phyloP scores from a whole-genome alignment of 306 rosid species.

The Quercus engelmannii region DNA sequence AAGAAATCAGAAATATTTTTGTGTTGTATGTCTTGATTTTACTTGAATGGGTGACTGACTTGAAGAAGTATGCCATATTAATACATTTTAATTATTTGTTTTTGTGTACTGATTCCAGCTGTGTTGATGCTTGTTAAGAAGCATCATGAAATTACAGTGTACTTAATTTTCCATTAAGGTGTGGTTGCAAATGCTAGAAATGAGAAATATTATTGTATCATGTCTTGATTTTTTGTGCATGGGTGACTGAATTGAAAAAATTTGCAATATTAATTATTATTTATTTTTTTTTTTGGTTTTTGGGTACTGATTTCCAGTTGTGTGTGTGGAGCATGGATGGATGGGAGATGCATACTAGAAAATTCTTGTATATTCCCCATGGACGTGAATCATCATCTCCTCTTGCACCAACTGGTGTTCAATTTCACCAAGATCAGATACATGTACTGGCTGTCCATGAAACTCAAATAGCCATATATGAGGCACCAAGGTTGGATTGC shows the following conservation, averaged over 20 bases:
- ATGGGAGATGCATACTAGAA: slow-evolving; percentile 85
- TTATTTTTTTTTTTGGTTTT: neutral
- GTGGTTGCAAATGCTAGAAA: no score
- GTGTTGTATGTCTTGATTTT: no score
- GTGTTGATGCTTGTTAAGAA: slow-evolving; percentile 27
- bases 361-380: slow-evolving; percentile 61
- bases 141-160: no score
- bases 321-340: slow-evolving; percentile 96
- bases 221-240: no score
- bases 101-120: slow-evolving; percentile 40
- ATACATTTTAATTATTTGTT: no score
- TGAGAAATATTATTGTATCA: no score
- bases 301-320: slow-evolving; percentile 48
- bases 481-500: slow-evolving; percentile 89
- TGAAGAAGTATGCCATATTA: no score
- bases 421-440: slow-evolving; percentile 85
- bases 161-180: no score
- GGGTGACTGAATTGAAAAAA: no score
- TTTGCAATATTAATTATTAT: no score
- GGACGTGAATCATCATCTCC: slow-evolving; percentile 63
- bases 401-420: slow-evolving; percentile 81
- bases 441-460: slow-evolving; percentile 90
- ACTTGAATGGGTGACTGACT: no score
- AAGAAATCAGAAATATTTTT: no score
- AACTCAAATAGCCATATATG: slow-evolving; percentile 87